phyloP scores from a whole-genome alignment of 768 basidiomycete species.

The Lactarius hengduanensis region DNA sequence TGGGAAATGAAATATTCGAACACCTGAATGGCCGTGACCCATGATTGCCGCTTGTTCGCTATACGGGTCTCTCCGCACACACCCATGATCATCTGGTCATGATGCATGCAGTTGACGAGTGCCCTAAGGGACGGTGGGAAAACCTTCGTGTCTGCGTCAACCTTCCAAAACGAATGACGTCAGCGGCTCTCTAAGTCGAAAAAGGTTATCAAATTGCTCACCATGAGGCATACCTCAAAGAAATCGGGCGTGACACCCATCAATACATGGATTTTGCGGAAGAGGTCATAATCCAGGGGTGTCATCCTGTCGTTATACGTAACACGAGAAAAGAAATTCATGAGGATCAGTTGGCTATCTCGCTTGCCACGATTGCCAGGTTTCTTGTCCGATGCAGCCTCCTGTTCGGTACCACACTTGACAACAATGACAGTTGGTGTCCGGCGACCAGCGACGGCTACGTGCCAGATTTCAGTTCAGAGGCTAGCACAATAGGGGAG shows the following conservation, averaged over 20 bases:
- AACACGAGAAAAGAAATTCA: slow-evolving; percentile 99
- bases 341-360: slow-evolving; percentile 96
- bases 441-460: slow-evolving; percentile 80
- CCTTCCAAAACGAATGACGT: slow-evolving; percentile 47
- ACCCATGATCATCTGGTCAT: slow-evolving; percentile 99
- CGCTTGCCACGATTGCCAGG: slow-evolving; percentile 98
- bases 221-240: slow-evolving; percentile 97
- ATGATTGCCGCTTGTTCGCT: slow-evolving; percentile 96
- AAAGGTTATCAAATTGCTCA: slow-evolving; percentile 40
- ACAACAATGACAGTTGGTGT: slow-evolving; percentile 94
- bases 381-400: slow-evolving; percentile 82
- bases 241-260: slow-evolving; percentile 99
- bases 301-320: slow-evolving; percentile 99
- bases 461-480: slow-evolving; percentile 13
- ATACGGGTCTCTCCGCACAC: slow-evolving; percentile 98
- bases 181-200: slow-evolving; percentile 7
- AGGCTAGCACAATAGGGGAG: neutral
- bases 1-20: slow-evolving; percentile 99
- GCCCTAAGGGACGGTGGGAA: slow-evolving; percentile 86
- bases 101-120: slow-evolving; percentile 97
- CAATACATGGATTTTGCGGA: slow-evolving; percentile 91
- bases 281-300: slow-evolving; percentile 96
- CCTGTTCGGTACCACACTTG: slow-evolving; percentile 91
- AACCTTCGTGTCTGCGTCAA: slow-evolving; percentile 97
- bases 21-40: slow-evolving; percentile 98